phyloP scores from a whole-genome alignment of 1,284 basidiomycete genomes.

The Microbotryomycetes sp. region DNA sequence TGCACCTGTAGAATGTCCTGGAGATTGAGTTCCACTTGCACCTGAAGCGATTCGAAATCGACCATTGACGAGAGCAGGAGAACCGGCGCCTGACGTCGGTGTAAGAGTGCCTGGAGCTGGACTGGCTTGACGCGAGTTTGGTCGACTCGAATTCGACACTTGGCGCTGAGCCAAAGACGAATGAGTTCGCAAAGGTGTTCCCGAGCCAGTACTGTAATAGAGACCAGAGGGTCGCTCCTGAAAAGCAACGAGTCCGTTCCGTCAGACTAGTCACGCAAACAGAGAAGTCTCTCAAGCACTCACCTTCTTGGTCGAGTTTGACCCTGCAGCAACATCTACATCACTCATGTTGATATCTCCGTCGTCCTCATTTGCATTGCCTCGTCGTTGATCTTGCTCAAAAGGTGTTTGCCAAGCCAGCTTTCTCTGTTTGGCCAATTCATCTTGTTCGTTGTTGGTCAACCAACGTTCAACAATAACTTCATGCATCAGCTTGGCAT shows the following conservation, averaged over 20 bases:
- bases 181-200: conserved; percentile 27
- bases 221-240: conserved; percentile 3
- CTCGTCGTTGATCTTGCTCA: conserved; percentile 14
- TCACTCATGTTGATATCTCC: neutral
- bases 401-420: conserved; percentile 24
- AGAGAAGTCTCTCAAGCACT: neutral
- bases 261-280: neutral
- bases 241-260: no score
- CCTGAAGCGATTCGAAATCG: conserved; percentile 13
- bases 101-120: neutral
- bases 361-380: neutral
- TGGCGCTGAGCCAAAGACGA: neutral
- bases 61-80: conserved; percentile 14
- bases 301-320: conserved; percentile 4
- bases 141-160: neutral
- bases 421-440: conserved; percentile 11
- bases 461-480: conserved; percentile 31
- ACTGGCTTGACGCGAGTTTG: neutral
- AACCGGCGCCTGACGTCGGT: conserved; percentile 3
- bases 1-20: neutral
- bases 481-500: conserved; percentile 19
- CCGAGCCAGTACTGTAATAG: conserved; percentile 19
- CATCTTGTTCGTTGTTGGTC: conserved; percentile 14
- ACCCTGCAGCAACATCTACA: neutral
- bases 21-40: neutral